Evolutionary conservation across 1,284 basidiomycete species (phyloP), one percentile per base, ranked within the genome.

Genomic region (Vanrija pseudolonga): DNA sequence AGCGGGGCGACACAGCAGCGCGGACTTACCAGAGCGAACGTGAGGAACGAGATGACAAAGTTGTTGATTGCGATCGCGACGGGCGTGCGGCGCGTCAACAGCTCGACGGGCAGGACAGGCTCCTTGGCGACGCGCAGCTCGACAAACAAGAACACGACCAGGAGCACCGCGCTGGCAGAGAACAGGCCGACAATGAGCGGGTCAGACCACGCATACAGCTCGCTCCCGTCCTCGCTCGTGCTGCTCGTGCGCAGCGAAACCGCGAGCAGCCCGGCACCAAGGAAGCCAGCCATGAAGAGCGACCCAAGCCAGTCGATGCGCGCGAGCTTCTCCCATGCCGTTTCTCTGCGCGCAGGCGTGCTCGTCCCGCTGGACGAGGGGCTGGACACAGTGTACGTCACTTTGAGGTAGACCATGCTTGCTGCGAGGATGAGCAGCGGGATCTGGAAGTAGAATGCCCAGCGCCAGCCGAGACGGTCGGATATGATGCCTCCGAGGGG

Each of bases 401-500:
- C 87, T 76, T 90, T 90, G 59, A 81, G 77, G 18, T 79, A 81
- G 45, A 92, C 85, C 37, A 92, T 72, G 51, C 80, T 66, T 66
- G 85, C 82, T 41, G 88, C 87, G 64, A 87, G 78, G 38, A 85
- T 62, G 46, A 94, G 77, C 50, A 92, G 72, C 19, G 90, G 90
- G 60, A 87, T 80, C 86, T 91, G 70, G 66, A 86, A 80, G 51
- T 84, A 80, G 76, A 89, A 77, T 4, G 74, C 70, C 59, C 62
- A 63, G 45, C 74, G 56, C 90, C 90, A 93, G 67, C 89, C 89
- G 65, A 89, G 83, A 18, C 67, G 80, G 72, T 93, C 90, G 66
- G 88, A 87, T 62, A 91, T 81, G 83, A 87, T 88, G 23, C 91
- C 90, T 40, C 90, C 91, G 8, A 94, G 62, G n/a, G 91, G 90